Evolutionary conservation across 164 flowering plant species (phyloP), one percentile per base, ranked within the genome.

Genomic region (Euptelea pleiosperma): DNA sequence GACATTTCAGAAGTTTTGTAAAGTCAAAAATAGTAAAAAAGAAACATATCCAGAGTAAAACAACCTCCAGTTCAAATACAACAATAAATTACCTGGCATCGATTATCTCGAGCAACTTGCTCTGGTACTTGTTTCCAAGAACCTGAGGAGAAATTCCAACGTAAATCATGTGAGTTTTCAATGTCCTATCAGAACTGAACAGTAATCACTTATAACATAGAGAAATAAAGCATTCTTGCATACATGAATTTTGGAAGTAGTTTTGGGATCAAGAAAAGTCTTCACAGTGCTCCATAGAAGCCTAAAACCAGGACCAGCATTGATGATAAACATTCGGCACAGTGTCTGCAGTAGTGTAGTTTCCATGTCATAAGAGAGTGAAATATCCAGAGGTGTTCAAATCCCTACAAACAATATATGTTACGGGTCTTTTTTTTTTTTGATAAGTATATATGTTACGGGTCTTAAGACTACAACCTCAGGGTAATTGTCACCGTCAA

Each of bases 261-360:
- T 92, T 65, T 72, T 89, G 28, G 98, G 98, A 71, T 92, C 98
- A 24, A 92, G 79, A 62, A 89, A 92, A 58, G 77, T 55, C 77
- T 87, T 92, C 15, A 92, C 85, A n/a, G 98, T 89, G 75, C 73
- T 84, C 98, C 96, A 89, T 2, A 92, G 62, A 47, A 92, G 73
- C 72, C 89, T 79, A 73, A 92, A 92, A 31, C 96, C 98, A 70
- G 96, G 81, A 60, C 98, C 98, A 65, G 98, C 98, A 75, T 92
- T 92, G 77, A 92, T 78, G 62, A 92, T 87, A 61, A 81, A 92
- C 96, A 92, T 87, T 55, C 82, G 95, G 63, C 62, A 65, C 14
- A 92, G 89, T n/a, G 98, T 89, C 98, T 92, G 87, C 72, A 72
- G 46, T 34, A 66, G 14, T 22, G 15, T 14, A 42, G 14, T 9